Percentiles rank a stretch among this genome's conserved stretches.
These are phyloP conservation scores for Puccinellia tenuiflora DNA, from an alignment of 176 grass and related monocot genomes.

Conservation along the genomic window DNA sequence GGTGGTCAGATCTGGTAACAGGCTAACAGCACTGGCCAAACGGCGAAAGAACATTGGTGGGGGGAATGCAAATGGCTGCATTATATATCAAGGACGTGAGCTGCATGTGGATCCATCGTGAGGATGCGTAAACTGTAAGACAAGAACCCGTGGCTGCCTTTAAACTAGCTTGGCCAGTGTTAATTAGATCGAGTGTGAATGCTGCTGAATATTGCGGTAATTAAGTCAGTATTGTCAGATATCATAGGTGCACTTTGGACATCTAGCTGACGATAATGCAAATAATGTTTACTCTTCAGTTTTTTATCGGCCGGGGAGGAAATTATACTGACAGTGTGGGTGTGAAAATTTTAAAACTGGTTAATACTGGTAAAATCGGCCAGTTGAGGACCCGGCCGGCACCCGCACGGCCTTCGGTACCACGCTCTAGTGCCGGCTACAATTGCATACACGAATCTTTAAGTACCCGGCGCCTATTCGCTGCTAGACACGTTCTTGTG, in stretches of 20 bases:
- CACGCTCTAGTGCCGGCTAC: constrained; percentile 10
- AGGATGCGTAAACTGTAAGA: background rate
- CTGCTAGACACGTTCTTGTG: constrained; percentile 2
- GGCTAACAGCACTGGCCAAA: background rate
- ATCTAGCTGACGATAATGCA: background rate
- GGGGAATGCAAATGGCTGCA: background rate
- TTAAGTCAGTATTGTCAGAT: background rate
- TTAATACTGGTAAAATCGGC: background rate
- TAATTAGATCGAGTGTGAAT: background rate
- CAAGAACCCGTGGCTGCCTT: background rate
- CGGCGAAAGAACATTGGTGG: background rate
- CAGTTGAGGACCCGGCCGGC: background rate
- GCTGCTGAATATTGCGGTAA: background rate
- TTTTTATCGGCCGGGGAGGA: background rate
- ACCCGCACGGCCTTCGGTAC: background rate
- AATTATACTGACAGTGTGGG: background rate
- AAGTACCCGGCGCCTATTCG: background rate
- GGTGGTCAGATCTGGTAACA: constrained; percentile 15
- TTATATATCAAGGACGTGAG: background rate
- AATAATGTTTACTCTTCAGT: background rate
- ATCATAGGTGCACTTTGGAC: background rate
- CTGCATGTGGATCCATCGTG: background rate
- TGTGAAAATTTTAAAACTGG: background rate
- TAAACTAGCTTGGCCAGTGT: background rate
- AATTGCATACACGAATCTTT: constrained; percentile 1